Evolutionary conservation across 495 filamentous ascomycete genomes (phyloP).

Genomic region (Penicillium antarcticum): DNA sequence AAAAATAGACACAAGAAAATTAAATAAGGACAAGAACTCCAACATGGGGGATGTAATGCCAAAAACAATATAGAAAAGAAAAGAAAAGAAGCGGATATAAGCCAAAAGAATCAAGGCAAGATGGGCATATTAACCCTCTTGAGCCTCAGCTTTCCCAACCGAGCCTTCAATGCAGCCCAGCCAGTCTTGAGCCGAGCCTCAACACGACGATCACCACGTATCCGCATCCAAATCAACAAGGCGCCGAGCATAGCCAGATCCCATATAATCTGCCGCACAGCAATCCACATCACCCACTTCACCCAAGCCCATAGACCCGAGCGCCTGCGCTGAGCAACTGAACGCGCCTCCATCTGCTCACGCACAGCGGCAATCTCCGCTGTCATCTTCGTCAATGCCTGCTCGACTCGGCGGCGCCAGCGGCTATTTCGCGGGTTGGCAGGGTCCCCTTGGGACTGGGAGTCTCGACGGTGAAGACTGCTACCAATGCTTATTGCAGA

Average conservation of each 20-base stretch:
- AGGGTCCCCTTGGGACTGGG: constrained; percentile 3
- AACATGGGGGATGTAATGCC: constrained; percentile 1
- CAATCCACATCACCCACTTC: constrained; percentile 65
- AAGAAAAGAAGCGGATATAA: background rate
- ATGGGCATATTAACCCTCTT: constrained; percentile 24
- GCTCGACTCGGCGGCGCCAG: constrained; percentile 83
- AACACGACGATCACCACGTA: constrained; percentile 69
- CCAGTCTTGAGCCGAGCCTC: constrained; percentile 72
- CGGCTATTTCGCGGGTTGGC: constrained; percentile 28
- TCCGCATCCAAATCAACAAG: constrained; percentile 75
- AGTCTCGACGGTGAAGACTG: constrained; percentile 6
- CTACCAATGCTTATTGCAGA: constrained; percentile 5
- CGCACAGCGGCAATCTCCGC: constrained; percentile 91
- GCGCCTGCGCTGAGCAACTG: constrained; percentile 38
- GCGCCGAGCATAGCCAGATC: constrained; percentile 68
- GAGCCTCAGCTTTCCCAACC: constrained; percentile 48
- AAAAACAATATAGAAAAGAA: constrained; percentile 4
- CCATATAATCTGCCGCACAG: constrained; percentile 68
- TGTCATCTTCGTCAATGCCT: constrained; percentile 83
- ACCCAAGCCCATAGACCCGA: constrained; percentile 65
- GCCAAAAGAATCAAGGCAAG: constrained; percentile 17
- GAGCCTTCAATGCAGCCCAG: constrained; percentile 57
- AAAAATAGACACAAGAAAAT: constrained; percentile 10
- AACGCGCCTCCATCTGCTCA: constrained; percentile 75
- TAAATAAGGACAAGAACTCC: constrained; percentile 9